Base-by-base conservation (phyloP, 768 basidiomycete genomes). In the Rhodosporidiobolus odoratus region DNA sequence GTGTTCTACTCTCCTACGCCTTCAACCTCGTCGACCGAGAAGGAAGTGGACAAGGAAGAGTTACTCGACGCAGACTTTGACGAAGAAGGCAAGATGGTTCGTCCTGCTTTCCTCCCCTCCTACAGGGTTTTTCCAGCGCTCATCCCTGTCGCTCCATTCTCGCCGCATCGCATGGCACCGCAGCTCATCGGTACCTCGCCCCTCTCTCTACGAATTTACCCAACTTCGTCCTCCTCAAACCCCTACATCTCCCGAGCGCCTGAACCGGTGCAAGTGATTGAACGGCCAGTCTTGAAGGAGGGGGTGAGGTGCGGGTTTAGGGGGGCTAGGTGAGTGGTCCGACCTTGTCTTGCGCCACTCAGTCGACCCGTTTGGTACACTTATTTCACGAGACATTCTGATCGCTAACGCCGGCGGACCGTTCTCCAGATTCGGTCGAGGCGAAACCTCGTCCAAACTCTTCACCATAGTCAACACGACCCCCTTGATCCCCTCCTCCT, bases 51-150 rank as follows among this genome's bases (percentile, higher is more conserved):
- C 53, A 82, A 86, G 23, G 88, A 87, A 56, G 92, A 96, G 79
- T 86, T 98, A 54, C 95, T 91, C 68, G 93, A 95, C 76, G 86
- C 86, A 25, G 84, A 90, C 12, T 90, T 96, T 82, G 88, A 88
- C 35, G 80, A 83, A 8, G 83, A 84, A 17, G 85, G 83, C 30
- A 90, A 90, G 77, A 68, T 76, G 74, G 76, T 76, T 19, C 38
- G 76, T 58, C 12, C 30, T 79, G 25, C 16, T 37, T 53, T 62
- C 27, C 58, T 56, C 58, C 40, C 40, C 48, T 45, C 57, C n/a
- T n/a, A n/a, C n/a, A n/a, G n/a, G n/a, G n/a, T n/a, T n/a, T n/a
- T 66, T 5, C 71, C 45, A 58, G 21, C 4, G 35, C 16, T 60
- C 54, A 27, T 45, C 37, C 58, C 19, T 35, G 32, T 40, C 9